These are phyloP conservation scores for Gymnopilus junonius DNA, from an alignment of 768 basidiomycete genomes.

Conservation along the genomic window DNA sequence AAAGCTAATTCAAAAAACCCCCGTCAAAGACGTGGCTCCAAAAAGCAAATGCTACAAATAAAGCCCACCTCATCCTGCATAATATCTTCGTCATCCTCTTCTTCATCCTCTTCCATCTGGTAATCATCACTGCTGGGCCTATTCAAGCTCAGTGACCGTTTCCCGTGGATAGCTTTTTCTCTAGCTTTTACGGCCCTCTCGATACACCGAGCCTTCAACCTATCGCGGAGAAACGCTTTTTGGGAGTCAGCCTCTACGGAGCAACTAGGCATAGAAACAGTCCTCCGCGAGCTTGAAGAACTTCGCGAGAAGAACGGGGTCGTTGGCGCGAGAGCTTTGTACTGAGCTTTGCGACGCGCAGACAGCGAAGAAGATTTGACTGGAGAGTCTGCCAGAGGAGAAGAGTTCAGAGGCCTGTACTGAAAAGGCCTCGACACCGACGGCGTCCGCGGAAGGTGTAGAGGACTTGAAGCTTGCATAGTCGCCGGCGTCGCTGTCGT, in stretches of 20 bases:
- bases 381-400: conserved; percentile 52
- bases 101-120: conserved; percentile 52
- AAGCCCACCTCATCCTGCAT: conserved; percentile 65
- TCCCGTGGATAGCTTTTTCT: conserved; percentile 48
- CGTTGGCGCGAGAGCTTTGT: conserved; percentile 44
- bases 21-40: neutral
- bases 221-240: conserved; percentile 59
- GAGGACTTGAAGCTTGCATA: conserved; percentile 32
- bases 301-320: conserved; percentile 18
- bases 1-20: conserved; percentile 49
- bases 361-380: conserved; percentile 48
- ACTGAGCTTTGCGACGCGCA: conserved; percentile 58
- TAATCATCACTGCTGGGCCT: conserved; percentile 56
- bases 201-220: conserved; percentile 63
- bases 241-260: conserved; percentile 41
- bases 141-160: conserved; percentile 32
- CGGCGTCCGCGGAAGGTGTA: conserved; percentile 40
- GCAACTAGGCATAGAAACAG: neutral
- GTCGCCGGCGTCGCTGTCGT: neutral
- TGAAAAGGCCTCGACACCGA: conserved; percentile 30
- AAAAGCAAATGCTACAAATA: neutral
- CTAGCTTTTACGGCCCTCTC: conserved; percentile 64
- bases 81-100: conserved; percentile 60
- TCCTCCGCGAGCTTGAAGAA: neutral
- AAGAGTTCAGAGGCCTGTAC: conserved; percentile 48